Evolutionary conservation across 225 moss, liverwort and hornwort species (phyloP).

Genomic region (Neckera pumila): DNA sequence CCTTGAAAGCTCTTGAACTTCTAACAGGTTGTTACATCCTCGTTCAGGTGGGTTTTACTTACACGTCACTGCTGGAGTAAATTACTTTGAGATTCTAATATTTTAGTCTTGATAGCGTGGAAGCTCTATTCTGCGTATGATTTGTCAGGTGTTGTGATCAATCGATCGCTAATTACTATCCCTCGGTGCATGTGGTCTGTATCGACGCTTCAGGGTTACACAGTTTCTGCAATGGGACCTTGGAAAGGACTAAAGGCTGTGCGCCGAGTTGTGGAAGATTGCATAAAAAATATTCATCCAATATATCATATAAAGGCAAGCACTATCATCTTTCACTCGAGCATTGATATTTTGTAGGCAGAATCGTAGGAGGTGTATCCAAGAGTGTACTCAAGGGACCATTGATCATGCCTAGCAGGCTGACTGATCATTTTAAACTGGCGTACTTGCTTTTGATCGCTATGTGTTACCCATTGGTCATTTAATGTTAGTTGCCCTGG

Average conservation of each 20-base stretch:
- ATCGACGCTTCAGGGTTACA: constrained; percentile 50
- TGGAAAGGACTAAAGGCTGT: constrained; percentile 81
- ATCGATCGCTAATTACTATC: background rate
- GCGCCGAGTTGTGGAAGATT: constrained; percentile 94
- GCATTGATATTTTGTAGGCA: background rate
- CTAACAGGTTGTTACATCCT: constrained; percentile 94
- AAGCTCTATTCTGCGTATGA: background rate
- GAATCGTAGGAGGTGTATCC: background rate
- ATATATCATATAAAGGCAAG: constrained; percentile 94
- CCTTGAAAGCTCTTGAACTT: constrained; percentile 95
- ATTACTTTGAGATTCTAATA: background rate
- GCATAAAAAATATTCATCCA: constrained; percentile 89
- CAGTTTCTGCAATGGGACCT: constrained; percentile 91
- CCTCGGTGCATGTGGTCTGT: background rate
- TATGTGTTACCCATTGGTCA: background rate
- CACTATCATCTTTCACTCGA: background rate
- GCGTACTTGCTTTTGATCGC: background rate
- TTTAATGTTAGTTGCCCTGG: background rate
- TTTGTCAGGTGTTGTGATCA: background rate
- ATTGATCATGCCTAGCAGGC: background rate
- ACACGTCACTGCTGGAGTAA: background rate
- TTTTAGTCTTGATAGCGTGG: background rate
- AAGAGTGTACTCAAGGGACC: background rate
- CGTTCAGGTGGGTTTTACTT: constrained; percentile 55
- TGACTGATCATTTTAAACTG: background rate